Evolutionary conservation across 768 basidiomycete species (phyloP), one percentile per base, ranked within the genome.

Genomic region (Leccinellum luteum): DNA sequence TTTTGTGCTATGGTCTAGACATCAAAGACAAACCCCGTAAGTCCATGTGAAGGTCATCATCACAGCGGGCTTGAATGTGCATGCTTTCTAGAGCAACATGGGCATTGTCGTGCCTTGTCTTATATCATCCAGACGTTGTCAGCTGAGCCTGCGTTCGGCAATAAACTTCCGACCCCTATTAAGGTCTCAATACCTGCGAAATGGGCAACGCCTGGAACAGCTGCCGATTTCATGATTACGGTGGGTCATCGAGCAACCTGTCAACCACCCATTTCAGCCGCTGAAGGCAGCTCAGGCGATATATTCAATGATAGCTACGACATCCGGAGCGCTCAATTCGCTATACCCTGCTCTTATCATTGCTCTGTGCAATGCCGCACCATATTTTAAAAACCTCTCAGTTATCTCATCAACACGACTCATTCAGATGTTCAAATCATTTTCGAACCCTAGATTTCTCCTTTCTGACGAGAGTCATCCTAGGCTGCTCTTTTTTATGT

Each of bases 381-480:
- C 96, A 0, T 87, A 91, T 71, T 83, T 97, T 64, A 87, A 86
- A 72, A 83, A 89, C 61, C 78, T 97, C 21, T 86, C 86, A 41
- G 83, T 94, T 49, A 85, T 86, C 31, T 85, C 93, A 13, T 89
- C 94, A 3, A 89, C 90, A 6, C 82, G 91, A 17, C 79, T 99
- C 7, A 70, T 95, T 34, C 94, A 97, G 71, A 81, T 98, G 6
- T 93, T 97, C 74, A 87, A 83, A 28, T 92, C 96, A 0, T 96
- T 99, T 69, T 87, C 93, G 6, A 92, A 88, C 58, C 92, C 97
- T 0, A 75, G 85, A 3, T 98, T 98, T 72, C 75, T 98, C 32
- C 75, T 99, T 19, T 87, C 91, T 3, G 97, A 98, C 60, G 97
- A 98, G 73, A 93, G 95, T 7, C 94, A 98, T 68, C 97, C 97